These are phyloP conservation scores for Vicia faba DNA, from an alignment of 306 rosid species.

Conservation along the genomic window DNA sequence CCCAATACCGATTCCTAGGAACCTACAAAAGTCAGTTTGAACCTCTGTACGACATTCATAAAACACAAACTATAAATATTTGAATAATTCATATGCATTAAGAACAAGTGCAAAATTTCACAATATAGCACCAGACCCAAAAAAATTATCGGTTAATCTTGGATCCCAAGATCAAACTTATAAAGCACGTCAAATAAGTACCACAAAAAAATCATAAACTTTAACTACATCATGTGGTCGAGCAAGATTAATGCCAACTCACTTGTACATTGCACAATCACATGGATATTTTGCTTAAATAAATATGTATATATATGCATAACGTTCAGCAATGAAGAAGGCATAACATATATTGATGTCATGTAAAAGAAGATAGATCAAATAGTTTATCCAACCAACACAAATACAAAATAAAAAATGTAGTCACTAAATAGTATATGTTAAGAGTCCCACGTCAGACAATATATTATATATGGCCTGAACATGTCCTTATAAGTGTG, in stretches of 20 bases:
- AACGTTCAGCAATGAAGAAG: constrained; percentile 15
- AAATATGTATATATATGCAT: neutral
- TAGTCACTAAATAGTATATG: no score
- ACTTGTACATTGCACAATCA: constrained; percentile 12
- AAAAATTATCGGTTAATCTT: constrained; percentile 14
- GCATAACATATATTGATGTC: neutral
- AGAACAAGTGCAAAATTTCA: constrained; percentile 35
- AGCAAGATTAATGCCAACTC: constrained; percentile 14
- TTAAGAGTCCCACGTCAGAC: no score
- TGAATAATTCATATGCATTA: constrained; percentile 34
- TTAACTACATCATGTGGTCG: constrained; percentile 13
- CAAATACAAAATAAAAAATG: constrained; percentile 8
- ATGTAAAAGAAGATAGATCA: constrained; percentile 9
- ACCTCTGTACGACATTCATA: constrained; percentile 46
- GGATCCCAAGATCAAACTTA: constrained; percentile 17
- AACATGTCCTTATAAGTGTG: no score
- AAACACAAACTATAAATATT: constrained; percentile 44
- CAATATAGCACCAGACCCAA: constrained; percentile 29
- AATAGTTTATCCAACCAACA: neutral
- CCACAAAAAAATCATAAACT: constrained; percentile 24
- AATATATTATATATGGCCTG: no score
- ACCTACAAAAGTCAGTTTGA: constrained; percentile 69
- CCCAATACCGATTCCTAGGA: constrained; percentile 98
- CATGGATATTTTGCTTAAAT: constrained; percentile 18
- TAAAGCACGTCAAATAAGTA: constrained; percentile 3